Evolutionary conservation across 345 rosid genomes (phyloP).

Genomic region (Microcos paniculata): DNA sequence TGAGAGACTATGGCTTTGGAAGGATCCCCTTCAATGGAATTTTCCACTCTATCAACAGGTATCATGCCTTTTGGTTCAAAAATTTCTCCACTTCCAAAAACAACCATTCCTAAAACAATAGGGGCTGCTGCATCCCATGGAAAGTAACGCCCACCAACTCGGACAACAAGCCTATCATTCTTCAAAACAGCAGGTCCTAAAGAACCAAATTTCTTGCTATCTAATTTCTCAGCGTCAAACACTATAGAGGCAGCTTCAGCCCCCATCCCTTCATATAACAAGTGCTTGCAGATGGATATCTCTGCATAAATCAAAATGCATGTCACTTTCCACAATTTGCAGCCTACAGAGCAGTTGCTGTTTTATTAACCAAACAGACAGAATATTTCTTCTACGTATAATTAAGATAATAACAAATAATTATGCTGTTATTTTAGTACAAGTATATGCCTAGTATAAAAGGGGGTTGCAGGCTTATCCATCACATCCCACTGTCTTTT

Average conservation of each 20-base stretch:
- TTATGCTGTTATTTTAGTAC: neutral
- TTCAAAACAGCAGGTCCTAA: slow-evolving; percentile 48
- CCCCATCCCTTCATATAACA: slow-evolving; percentile 57
- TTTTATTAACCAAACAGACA: slow-evolving; percentile 5
- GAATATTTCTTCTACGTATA: slow-evolving; percentile 10
- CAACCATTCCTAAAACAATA: slow-evolving; percentile 47
- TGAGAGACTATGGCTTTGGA: slow-evolving; percentile 37
- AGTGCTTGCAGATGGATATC: slow-evolving; percentile 68
- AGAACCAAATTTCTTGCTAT: slow-evolving; percentile 43
- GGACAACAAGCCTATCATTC: slow-evolving; percentile 58
- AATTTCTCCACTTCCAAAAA: slow-evolving; percentile 44
- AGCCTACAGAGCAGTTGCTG: neutral
- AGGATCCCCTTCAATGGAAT: slow-evolving; percentile 38
- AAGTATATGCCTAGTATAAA: neutral
- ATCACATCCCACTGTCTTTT: neutral
- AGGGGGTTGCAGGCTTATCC: neutral
- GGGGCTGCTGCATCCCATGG: slow-evolving; percentile 68
- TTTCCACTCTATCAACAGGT: slow-evolving; percentile 46
- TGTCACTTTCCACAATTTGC: slow-evolving; percentile 17
- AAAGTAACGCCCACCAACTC: slow-evolving; percentile 49
- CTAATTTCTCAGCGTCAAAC: slow-evolving; percentile 56
- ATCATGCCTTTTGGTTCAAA: slow-evolving; percentile 62
- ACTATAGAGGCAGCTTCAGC: slow-evolving; percentile 63
- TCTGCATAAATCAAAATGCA: slow-evolving; percentile 45
- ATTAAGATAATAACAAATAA: neutral